phyloP scores from a whole-genome alignment of 805 yeast species.

The Metschnikowia cerradonensis region DNA sequence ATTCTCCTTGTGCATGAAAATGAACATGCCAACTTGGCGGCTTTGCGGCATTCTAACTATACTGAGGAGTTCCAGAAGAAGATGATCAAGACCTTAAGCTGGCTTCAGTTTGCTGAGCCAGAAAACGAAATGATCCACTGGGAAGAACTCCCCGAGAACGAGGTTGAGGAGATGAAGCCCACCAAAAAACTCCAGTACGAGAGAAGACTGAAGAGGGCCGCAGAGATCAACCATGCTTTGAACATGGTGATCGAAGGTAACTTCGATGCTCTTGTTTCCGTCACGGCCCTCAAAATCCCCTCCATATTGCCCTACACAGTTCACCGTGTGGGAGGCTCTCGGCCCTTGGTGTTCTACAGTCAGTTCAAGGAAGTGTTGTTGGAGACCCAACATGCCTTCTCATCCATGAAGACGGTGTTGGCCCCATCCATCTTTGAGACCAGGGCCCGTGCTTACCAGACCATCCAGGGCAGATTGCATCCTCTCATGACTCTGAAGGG shows the following conservation, averaged over 20 bases:
- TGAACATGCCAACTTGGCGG: slow-evolving; percentile 82
- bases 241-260: slow-evolving; percentile 47
- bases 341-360: slow-evolving; percentile 79
- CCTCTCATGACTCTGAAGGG: slow-evolving; percentile 93
- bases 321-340: slow-evolving; percentile 71
- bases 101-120: slow-evolving; percentile 82
- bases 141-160: slow-evolving; percentile 47
- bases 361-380: slow-evolving; percentile 78
- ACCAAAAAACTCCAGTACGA: slow-evolving; percentile 62
- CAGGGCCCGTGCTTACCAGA: slow-evolving; percentile 81
- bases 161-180: slow-evolving; percentile 52
- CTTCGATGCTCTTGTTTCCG: slow-evolving; percentile 74
- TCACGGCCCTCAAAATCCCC: slow-evolving; percentile 67
- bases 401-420: slow-evolving; percentile 63
- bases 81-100: slow-evolving; percentile 65
- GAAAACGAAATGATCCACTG: slow-evolving; percentile 50
- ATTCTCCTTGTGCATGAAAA: slow-evolving; percentile 82
- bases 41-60: slow-evolving; percentile 63
- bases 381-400: slow-evolving; percentile 66
- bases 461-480: slow-evolving; percentile 89
- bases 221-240: slow-evolving; percentile 46
- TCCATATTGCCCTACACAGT: slow-evolving; percentile 59
- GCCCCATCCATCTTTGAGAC: slow-evolving; percentile 84
- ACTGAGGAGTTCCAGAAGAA: slow-evolving; percentile 46
- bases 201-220: slow-evolving; percentile 58